A percentile compares a stretch with the other conserved stretches of the same genome.
These are phyloP conservation scores for Euphorbia pulcherrima DNA, from an alignment of 345 rosid genomes.

Conservation along the genomic window DNA sequence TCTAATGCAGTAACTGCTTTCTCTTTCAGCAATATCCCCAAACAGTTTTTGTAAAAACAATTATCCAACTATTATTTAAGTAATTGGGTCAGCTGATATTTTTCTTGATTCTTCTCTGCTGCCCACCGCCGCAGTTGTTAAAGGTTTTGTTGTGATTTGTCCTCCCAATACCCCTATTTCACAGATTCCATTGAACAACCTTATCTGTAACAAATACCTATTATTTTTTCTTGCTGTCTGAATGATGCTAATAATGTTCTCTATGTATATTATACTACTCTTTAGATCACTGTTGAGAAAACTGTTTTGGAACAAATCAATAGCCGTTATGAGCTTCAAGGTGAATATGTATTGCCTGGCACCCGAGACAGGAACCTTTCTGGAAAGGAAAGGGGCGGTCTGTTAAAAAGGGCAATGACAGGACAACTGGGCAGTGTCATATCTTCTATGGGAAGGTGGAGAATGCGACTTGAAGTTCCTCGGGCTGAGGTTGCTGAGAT, in stretches of 20 bases:
- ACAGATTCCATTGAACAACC: background rate
- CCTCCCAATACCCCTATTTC: background rate
- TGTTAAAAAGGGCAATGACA: constrained; percentile 85
- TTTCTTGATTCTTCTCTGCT: constrained; percentile 1
- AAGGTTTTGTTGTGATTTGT: background rate
- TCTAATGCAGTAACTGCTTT: background rate
- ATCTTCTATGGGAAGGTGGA: constrained; percentile 99
- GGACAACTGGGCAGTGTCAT: constrained; percentile 94
- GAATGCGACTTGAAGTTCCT: constrained; percentile 99
- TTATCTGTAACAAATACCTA: background rate
- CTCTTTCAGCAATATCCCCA: background rate
- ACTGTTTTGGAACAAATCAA: constrained; percentile 79
- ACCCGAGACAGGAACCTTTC: constrained; percentile 73
- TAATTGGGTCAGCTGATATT: background rate
- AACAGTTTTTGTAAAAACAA: background rate
- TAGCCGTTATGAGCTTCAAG: constrained; percentile 98
- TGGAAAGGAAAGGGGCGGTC: constrained; percentile 66
- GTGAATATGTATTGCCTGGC: constrained; percentile 97
- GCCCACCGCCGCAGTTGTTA: background rate
- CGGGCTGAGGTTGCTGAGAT: constrained; percentile 97
- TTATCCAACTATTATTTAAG: background rate
- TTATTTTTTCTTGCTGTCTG: background rate
- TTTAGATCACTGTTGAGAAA: constrained; percentile 88
- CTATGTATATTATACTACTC: constrained; percentile 10
- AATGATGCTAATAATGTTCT: constrained; percentile 29